A percentile compares a stretch with the other conserved stretches of the same genome.
Evolutionary conservation across 2,329 filamentous ascomycete genomes (phyloP).

Genomic region (Pseudopyrenochaeta lycopersici): DNA sequence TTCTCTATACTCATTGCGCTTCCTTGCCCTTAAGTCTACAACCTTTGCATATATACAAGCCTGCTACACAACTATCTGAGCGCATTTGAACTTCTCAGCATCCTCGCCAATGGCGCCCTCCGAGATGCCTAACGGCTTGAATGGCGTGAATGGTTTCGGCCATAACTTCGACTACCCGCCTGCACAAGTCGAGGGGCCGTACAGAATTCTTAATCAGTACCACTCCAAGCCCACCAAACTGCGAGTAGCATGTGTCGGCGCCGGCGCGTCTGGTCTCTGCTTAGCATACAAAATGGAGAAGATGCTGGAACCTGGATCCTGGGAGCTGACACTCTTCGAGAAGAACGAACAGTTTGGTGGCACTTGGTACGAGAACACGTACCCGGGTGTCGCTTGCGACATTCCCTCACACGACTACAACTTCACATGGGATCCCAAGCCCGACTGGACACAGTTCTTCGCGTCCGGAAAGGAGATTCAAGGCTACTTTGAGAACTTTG

Average conservation of each 20-base stretch:
- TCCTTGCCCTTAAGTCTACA: background rate
- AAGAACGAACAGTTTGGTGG: constrained; percentile 43
- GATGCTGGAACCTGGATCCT: constrained; percentile 39
- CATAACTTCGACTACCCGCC: constrained; percentile 41
- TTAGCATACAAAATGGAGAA: constrained; percentile 46
- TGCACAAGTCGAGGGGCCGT: constrained; percentile 38
- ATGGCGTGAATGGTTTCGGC: constrained; percentile 38
- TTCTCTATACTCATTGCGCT: background rate
- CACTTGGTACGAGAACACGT: constrained; percentile 47
- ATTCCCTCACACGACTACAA: constrained; percentile 65
- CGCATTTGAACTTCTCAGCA: background rate
- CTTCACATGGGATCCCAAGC: constrained; percentile 69
- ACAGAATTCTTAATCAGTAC: constrained; percentile 43
- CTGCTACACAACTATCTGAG: background rate
- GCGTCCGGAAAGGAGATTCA: constrained; percentile 59
- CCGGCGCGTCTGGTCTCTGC: constrained; percentile 42
- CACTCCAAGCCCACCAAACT: constrained; percentile 44
- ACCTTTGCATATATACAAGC: background rate
- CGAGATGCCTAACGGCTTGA: constrained; percentile 36
- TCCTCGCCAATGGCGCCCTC: constrained; percentile 37
- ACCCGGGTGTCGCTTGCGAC: constrained; percentile 46
- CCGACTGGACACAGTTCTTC: constrained; percentile 63
- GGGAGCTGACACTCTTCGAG: constrained; percentile 42
- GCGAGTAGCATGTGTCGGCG: constrained; percentile 40
- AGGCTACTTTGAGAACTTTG: constrained; percentile 58